Evolutionary conservation across 441 rosid species (phyloP), one percentile per base, ranked within the genome.

Genomic region (Manihot esculenta): DNA sequence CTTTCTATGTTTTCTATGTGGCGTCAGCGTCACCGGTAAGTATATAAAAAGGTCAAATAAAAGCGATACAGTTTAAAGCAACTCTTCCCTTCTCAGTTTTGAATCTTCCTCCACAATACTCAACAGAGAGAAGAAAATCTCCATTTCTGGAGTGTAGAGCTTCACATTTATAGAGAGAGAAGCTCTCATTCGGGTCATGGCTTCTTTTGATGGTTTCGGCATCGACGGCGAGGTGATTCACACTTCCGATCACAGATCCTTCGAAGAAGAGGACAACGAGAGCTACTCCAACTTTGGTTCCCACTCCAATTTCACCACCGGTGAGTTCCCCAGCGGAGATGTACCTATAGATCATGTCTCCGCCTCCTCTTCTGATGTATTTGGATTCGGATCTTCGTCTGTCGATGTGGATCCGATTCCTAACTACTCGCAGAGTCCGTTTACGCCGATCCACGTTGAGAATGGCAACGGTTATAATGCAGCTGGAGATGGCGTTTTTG

Each of bases 191-290:
- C 41, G 41, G 7, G 33, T 59, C 23, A 86, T 86, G 88, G 75
- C 88, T n/a, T 79, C 93, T 21, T 83, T 87, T 64, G 94, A 89
- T 75, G 15, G 85, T 17, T 87, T 75, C 72, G 79, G 84, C 71
- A 62, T 75, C 76, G 89, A 83, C 70, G 83, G 83, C 13, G 90
- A 80, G 58, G 88, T 79, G 74, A 63, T 78, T 69, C 78, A 79
- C 66, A 35, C 78, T 58, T 63, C 79, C 70, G 53, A 77, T 55
- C 76, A 80, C 64, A 76, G 77, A 71, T 69, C 78, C 81, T 47
- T 81, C 75, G 62, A 63, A 12, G 84, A 75, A 61, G 85, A 53
- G 51, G 90, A 81, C 49, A 82, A 59, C 50, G 83, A 74, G 12
- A 70, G 62, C 74, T 80, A 76, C 85, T 77, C 89, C 62, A 75